Evolutionary conservation across 2,329 filamentous ascomycete species (phyloP).

Genomic region (Microcera coccophila): DNA sequence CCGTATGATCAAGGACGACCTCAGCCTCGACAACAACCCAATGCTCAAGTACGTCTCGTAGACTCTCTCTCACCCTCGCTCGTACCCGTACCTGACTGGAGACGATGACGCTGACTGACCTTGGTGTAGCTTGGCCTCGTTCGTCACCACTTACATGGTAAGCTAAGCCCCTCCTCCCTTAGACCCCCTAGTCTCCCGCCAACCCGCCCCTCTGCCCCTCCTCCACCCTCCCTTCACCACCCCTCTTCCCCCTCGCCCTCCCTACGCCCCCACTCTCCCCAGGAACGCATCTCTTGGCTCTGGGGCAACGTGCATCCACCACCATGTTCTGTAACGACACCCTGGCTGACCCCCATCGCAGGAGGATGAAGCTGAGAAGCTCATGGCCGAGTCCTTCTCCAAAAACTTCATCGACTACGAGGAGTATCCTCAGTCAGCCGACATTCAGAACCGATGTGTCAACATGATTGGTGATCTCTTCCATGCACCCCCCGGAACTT

Average conservation of each 20-base stretch:
- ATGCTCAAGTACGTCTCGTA: constrained; percentile 69
- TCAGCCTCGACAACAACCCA: constrained; percentile 86
- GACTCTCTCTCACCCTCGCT: too few species aligned
- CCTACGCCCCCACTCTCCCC: constrained; percentile 3
- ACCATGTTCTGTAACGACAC: background rate
- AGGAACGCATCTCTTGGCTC: constrained; percentile 6
- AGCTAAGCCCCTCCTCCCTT: constrained; percentile 20
- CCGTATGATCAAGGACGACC: constrained; percentile 92
- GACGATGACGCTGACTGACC: constrained; percentile 6
- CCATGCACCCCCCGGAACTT: constrained; percentile 68
- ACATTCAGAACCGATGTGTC: constrained; percentile 88
- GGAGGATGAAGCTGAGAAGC: constrained; percentile 93
- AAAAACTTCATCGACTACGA: constrained; percentile 96
- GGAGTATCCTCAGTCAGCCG: constrained; percentile 75
- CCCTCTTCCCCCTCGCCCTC: constrained; percentile 2
- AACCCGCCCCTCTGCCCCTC: constrained; percentile 2
- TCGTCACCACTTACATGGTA: constrained; percentile 96
- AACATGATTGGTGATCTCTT: constrained; percentile 88
- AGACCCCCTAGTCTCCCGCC: constrained; percentile 2
- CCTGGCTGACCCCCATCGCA: constrained; percentile 31
- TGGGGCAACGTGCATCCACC: constrained; percentile 4
- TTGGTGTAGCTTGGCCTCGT: constrained; percentile 69
- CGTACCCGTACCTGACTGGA: background rate
- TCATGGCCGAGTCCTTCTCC: constrained; percentile 87
- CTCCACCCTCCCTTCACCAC: constrained; percentile 4